Percentiles rank a stretch among this genome's conserved stretches.
phyloP scores from a whole-genome alignment of 2,329 filamentous ascomycete genomes.

The Calonectria fujianensis region DNA sequence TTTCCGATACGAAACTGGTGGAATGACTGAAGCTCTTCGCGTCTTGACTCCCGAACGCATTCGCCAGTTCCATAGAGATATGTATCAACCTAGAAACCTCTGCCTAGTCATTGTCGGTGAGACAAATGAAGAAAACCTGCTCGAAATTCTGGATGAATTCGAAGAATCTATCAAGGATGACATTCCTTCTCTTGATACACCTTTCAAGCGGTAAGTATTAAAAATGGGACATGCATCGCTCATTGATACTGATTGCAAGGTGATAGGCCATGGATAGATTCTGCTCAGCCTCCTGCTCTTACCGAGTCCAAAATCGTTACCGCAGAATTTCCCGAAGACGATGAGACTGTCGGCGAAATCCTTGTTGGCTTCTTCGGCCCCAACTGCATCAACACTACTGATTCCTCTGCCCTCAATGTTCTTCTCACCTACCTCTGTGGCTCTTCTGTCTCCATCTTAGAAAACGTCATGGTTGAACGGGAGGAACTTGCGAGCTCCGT shows the following conservation, averaged over 20 bases:
- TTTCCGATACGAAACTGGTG: slow-evolving; percentile 98
- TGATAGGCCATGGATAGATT: slow-evolving; percentile 88
- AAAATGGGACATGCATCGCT: not conserved
- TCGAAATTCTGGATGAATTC: slow-evolving; percentile 89
- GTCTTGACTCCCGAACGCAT: slow-evolving; percentile 92
- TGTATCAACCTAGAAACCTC: slow-evolving; percentile 98
- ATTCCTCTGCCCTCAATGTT: slow-evolving; percentile 84
- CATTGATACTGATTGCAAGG: slow-evolving; percentile 34
- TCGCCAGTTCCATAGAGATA: slow-evolving; percentile 93
- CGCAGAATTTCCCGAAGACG: slow-evolving; percentile 95
- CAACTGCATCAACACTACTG: slow-evolving; percentile 81
- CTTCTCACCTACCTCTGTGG: slow-evolving; percentile 91
- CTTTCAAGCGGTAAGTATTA: slow-evolving; percentile 79
- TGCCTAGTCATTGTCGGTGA: slow-evolving; percentile 95
- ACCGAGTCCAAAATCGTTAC: slow-evolving; percentile 83
- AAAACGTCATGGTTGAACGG: slow-evolving; percentile 93
- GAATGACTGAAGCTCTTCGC: slow-evolving; percentile 93
- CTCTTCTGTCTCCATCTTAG: slow-evolving; percentile 92
- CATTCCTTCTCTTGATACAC: slow-evolving; percentile 83
- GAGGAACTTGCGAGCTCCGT: slow-evolving; percentile 94
- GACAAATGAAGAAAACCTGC: slow-evolving; percentile 86
- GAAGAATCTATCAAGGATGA: slow-evolving; percentile 90
- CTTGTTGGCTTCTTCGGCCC: slow-evolving; percentile 92
- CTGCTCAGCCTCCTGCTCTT: slow-evolving; percentile 83
- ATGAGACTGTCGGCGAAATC: slow-evolving; percentile 94